Conservation (phyloP, 768 basidiomycete genomes). For the Calocybe indica region DNA sequence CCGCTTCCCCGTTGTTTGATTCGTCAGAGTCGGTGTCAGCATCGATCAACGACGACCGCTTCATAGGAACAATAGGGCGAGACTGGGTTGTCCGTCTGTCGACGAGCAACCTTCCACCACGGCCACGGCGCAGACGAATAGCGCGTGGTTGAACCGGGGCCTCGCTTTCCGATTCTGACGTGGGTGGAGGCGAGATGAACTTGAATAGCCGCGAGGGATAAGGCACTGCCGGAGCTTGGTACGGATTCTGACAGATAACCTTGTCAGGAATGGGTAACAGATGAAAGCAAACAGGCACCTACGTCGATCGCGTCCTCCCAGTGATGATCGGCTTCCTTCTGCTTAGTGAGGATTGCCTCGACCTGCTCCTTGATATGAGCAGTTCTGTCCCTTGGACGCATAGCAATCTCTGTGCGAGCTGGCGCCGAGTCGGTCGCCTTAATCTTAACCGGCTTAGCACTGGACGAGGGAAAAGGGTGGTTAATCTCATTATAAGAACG, state of each 20-base stretch:
- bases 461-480: background rate
- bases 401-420: constrained; percentile 40
- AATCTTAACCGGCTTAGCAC: constrained; percentile 41
- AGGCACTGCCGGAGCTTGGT: constrained; percentile 56
- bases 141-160: constrained; percentile 29
- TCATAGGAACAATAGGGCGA: constrained; percentile 15
- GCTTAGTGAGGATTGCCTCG: constrained; percentile 52
- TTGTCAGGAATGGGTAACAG: background rate
- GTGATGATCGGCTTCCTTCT: constrained; percentile 69
- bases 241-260: constrained; percentile 46
- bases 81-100: constrained; percentile 53
- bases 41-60: constrained; percentile 23
- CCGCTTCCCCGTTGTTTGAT: constrained; percentile 28
- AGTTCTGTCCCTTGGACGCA: constrained; percentile 64
- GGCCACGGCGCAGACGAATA: constrained; percentile 73
- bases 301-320: constrained; percentile 91
- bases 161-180: constrained; percentile 24
- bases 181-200: constrained; percentile 38
- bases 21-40: constrained; percentile 16
- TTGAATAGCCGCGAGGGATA: constrained; percentile 66
- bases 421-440: constrained; percentile 40
- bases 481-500: too few relatives aligned
- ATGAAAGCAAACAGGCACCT: constrained; percentile 14
- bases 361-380: constrained; percentile 53
- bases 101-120: constrained; percentile 72